Conservation (phyloP, 148 eudicot species). For the Pouteria glomerata region DNA sequence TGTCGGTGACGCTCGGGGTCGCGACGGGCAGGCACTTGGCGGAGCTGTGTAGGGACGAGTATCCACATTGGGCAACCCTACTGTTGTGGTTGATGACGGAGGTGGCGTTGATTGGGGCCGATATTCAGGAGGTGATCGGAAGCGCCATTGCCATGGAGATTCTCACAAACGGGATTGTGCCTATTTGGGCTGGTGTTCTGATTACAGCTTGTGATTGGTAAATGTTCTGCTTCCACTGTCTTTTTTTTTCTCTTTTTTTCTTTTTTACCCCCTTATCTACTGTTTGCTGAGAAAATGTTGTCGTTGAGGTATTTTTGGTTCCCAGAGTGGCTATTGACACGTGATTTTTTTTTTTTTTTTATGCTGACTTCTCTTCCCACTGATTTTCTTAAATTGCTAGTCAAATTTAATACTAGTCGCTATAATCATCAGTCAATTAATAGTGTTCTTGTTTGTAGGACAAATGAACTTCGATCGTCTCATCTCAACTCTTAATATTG, state of each 20-base stretch:
- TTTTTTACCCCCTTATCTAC: too few relatives aligned
- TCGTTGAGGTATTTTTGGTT: too few relatives aligned
- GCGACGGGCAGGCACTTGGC: conserved; percentile 50
- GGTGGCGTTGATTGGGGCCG: conserved; percentile 47
- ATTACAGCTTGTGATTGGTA: conserved; percentile 57
- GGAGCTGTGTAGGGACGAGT: conserved; percentile 51
- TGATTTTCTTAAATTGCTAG: too few relatives aligned
- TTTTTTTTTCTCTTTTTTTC: not conserved
- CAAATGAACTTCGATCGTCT: too few relatives aligned
- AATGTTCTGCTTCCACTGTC: not conserved
- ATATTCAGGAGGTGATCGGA: conserved; percentile 56
- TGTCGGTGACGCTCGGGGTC: conserved; percentile 47
- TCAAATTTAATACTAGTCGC: too few relatives aligned
- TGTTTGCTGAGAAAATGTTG: too few relatives aligned
- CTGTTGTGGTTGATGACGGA: conserved; percentile 53
- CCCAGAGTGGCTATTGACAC: too few relatives aligned
- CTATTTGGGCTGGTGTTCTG: conserved; percentile 52
- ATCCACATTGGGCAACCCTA: conserved; percentile 44
- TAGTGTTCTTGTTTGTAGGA: too few relatives aligned
- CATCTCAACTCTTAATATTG: too few relatives aligned
- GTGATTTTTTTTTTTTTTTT: too few relatives aligned
- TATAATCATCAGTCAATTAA: too few relatives aligned
- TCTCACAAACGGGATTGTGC: conserved; percentile 35
- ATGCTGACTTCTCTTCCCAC: too few relatives aligned
- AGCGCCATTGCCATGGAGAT: conserved; percentile 50